These are phyloP conservation scores for Penicillium riverlandense DNA, from an alignment of 495 filamentous ascomycete genomes.

Conservation along the genomic window DNA sequence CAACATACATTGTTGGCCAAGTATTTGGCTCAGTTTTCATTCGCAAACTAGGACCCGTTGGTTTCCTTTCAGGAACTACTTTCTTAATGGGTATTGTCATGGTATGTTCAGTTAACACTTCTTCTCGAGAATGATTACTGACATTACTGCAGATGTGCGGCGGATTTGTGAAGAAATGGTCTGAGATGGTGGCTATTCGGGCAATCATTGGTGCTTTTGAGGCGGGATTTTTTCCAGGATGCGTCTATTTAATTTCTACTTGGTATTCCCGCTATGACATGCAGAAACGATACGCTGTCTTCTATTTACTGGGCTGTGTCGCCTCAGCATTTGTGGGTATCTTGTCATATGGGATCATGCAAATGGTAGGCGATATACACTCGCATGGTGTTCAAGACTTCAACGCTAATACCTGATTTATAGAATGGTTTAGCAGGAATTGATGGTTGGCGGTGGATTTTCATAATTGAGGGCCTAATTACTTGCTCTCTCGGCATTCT, in stretches of 20 bases:
- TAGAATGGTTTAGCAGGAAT: conserved; percentile 15
- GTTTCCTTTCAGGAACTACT: conserved; percentile 4
- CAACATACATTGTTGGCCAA: conserved; percentile 14
- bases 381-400: not conserved
- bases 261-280: conserved; percentile 47
- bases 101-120: too few relatives aligned
- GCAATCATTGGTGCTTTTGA: too few relatives aligned
- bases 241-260: conserved; percentile 47
- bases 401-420: not conserved
- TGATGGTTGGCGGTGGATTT: conserved; percentile 14
- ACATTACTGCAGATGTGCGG: too few relatives aligned
- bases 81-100: too few relatives aligned
- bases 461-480: conserved; percentile 23
- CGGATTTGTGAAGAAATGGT: too few relatives aligned
- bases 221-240: conserved; percentile 44
- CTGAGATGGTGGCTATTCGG: too few relatives aligned
- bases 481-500: conserved; percentile 18
- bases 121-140: too few relatives aligned
- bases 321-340: conserved; percentile 52
- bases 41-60: conserved; percentile 11
- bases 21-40: conserved; percentile 11
- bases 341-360: conserved; percentile 50
- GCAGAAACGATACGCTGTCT: conserved; percentile 46
- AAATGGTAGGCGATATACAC: conserved; percentile 22
- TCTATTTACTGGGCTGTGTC: conserved; percentile 50